Conservation (phyloP, 202 grass and related monocot species). For the Bolboschoenoplectus hybrid region DNA sequence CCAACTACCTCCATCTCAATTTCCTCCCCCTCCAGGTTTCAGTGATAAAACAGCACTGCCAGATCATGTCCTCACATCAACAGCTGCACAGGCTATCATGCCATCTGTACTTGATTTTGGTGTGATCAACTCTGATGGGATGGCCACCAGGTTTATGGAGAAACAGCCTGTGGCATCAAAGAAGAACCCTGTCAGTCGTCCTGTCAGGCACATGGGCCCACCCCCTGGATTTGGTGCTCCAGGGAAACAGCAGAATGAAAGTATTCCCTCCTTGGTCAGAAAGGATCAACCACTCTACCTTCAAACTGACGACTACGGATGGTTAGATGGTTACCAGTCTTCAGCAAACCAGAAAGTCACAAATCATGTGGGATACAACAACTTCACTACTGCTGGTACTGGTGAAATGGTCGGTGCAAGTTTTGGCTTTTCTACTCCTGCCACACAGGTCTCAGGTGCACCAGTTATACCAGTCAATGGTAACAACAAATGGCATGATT, state of each 20-base stretch:
- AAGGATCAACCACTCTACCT: conserved; percentile 39
- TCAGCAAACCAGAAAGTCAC: conserved; percentile 41
- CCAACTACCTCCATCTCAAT: conserved; percentile 40
- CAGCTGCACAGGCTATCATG: conserved; percentile 43
- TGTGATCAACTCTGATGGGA: conserved; percentile 45
- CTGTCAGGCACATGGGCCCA: conserved; percentile 58
- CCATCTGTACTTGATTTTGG: conserved; percentile 49
- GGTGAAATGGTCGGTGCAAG: conserved; percentile 36
- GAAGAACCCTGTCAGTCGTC: conserved; percentile 67
- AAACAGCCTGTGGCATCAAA: conserved; percentile 41
- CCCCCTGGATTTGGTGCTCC: conserved; percentile 56
- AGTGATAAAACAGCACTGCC: conserved; percentile 38
- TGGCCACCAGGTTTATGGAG: conserved; percentile 45
- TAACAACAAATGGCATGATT: conserved; percentile 62
- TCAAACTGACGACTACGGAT: conserved; percentile 60
- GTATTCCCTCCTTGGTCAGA: conserved; percentile 26
- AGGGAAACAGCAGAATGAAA: conserved; percentile 55
- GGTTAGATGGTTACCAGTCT: conserved; percentile 52
- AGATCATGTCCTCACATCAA: conserved; percentile 30
- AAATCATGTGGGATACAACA: conserved; percentile 37
- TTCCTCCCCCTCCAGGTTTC: conserved; percentile 27
- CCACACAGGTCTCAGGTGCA: conserved; percentile 53
- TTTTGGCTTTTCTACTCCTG: conserved; percentile 56
- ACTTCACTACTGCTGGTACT: conserved; percentile 36
- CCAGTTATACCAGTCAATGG: conserved; percentile 37